Conservation (phyloP, 2,329 filamentous ascomycete genomes). For the Leptodontidium sp. region DNA sequence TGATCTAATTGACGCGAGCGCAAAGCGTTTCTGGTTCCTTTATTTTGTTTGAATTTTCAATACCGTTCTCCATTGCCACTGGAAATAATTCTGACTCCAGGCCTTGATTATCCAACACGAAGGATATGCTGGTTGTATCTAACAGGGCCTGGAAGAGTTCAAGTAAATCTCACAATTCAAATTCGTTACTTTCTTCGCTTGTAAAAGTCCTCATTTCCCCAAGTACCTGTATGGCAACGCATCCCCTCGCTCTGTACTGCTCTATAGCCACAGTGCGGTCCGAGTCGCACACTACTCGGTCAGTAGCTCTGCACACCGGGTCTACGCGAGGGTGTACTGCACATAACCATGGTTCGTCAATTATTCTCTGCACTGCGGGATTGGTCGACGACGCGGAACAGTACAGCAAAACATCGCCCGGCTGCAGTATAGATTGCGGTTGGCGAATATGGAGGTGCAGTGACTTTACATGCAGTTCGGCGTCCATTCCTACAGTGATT, state of each 20-base stretch:
- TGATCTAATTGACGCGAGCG: not conserved
- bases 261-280: not conserved
- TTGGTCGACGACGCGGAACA: not conserved
- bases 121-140: too few relatives aligned
- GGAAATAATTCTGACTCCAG: too few relatives aligned
- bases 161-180: too few relatives aligned
- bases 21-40: not conserved
- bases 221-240: too few relatives aligned
- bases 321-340: slow-evolving; percentile 9
- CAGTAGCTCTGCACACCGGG: slow-evolving; percentile 7
- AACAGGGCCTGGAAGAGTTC: too few relatives aligned
- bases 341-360: not conserved
- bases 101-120: too few relatives aligned
- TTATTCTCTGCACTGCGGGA: not conserved
- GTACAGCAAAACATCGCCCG: slow-evolving; percentile 2
- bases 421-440: not conserved
- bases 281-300: slow-evolving; percentile 9
- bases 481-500: not conserved
- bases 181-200: not conserved
- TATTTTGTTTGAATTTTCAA: too few relatives aligned
- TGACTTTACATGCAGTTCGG: not conserved
- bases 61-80: too few relatives aligned
- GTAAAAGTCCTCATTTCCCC: not conserved
- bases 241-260: too few relatives aligned
- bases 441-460: not conserved